phyloP scores from a whole-genome alignment of 73 alveolate genomes.

The Paramecium sonneborni region DNA sequence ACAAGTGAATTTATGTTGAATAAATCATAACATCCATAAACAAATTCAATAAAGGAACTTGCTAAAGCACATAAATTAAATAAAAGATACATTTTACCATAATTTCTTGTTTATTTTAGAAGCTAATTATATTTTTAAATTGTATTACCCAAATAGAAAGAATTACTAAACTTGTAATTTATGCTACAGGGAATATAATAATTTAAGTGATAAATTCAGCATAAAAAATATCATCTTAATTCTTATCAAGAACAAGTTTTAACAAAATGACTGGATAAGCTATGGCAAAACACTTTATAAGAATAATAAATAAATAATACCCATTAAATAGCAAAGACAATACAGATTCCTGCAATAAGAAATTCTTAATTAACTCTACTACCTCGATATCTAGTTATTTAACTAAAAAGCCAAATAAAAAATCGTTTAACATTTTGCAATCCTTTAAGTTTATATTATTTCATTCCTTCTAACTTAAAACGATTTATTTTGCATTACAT shows the following conservation, averaged over 20 bases:
- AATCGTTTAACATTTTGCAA: neutral
- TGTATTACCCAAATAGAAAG: neutral
- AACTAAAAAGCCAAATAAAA: neutral
- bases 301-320: neutral
- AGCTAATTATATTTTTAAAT: neutral
- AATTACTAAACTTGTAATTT: neutral
- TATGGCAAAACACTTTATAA: neutral
- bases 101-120: neutral
- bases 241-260: neutral
- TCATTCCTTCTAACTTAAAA: neutral
- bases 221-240: neutral
- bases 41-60: slow-evolving; percentile 28
- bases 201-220: neutral
- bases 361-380: neutral
- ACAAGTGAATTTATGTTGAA: neutral
- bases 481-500: neutral
- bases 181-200: neutral
- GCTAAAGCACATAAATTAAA: slow-evolving; percentile 20
- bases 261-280: neutral
- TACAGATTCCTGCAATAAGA: neutral
- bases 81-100: neutral
- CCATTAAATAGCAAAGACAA: neutral
- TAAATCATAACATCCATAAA: neutral
- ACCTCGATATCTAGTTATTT: neutral
- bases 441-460: neutral